Percentiles rank a stretch among this genome's conserved stretches.
Evolutionary conservation across 306 rosid species (phyloP).

Genomic region (Trifolium fragiferum): DNA sequence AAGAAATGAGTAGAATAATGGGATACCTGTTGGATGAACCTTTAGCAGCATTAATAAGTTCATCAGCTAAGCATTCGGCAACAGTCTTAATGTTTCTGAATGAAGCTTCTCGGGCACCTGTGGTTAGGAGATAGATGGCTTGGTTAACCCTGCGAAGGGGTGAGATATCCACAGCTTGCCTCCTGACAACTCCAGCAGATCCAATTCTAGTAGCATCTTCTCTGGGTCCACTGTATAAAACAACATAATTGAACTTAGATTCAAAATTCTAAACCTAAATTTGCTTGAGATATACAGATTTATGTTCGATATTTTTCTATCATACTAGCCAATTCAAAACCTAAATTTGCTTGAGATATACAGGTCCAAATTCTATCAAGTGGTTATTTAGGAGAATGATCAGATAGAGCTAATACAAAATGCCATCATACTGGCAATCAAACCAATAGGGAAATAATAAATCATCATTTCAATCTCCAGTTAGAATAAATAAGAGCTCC

Average conservation of each 20-base stretch:
- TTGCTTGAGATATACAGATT: too few species aligned
- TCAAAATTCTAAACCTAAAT: neutral
- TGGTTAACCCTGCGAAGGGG: constrained; percentile 62
- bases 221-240: constrained; percentile 58
- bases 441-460: constrained; percentile 33
- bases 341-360: too few species aligned
- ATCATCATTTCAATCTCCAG: neutral
- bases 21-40: constrained; percentile 72
- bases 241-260: neutral
- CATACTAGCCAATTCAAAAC: too few species aligned
- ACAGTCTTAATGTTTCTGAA: constrained; percentile 69
- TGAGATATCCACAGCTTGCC: constrained; percentile 51
- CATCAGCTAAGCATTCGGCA: constrained; percentile 75
- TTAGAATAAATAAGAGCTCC: neutral
- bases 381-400: constrained; percentile 39
- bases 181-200: constrained; percentile 72
- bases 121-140: constrained; percentile 66
- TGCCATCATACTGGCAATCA: constrained; percentile 42
- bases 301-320: too few species aligned
- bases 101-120: constrained; percentile 75
- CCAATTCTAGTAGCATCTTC: constrained; percentile 77
- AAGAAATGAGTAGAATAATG: neutral
- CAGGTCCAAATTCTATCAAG: neutral
- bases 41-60: constrained; percentile 71
- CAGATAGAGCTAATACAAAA: constrained; percentile 51